These are phyloP conservation scores for Massariosphaeria phaeospora DNA, from an alignment of 495 filamentous ascomycete species.

Conservation along the genomic window DNA sequence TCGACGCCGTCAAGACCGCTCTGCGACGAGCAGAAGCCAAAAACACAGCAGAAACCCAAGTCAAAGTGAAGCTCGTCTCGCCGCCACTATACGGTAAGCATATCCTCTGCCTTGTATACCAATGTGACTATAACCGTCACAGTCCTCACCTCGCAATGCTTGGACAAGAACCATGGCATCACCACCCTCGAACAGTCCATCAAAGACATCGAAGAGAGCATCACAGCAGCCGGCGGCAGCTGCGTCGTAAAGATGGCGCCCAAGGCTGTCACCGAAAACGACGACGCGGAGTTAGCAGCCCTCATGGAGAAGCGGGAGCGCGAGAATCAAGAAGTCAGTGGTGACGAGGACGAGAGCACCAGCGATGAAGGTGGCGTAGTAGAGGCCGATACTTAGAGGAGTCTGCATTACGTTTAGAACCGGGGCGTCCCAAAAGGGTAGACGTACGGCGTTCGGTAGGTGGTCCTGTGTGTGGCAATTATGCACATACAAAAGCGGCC, in stretches of 20 bases:
- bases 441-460: neutral
- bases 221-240: constrained; percentile 66
- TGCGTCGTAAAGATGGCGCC: constrained; percentile 93
- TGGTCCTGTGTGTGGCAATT: too few relatives aligned
- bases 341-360: constrained; percentile 89
- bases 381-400: constrained; percentile 29
- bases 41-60: constrained; percentile 82
- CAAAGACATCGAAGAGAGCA: constrained; percentile 70
- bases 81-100: constrained; percentile 89
- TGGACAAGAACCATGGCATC: constrained; percentile 88
- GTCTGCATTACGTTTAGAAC: neutral
- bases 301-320: constrained; percentile 99
- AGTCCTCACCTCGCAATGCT: constrained; percentile 55
- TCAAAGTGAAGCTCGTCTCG: constrained; percentile 94
- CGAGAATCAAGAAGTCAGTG: constrained; percentile 94
- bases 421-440: neutral
- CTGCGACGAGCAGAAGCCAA: constrained; percentile 80
- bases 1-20: constrained; percentile 92
- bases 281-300: constrained; percentile 92
- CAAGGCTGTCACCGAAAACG: constrained; percentile 96
- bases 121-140: too few relatives aligned
- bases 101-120: constrained; percentile 39
- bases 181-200: constrained; percentile 80
- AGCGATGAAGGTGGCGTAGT: constrained; percentile 67
- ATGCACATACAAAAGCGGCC: too few relatives aligned